Evolutionary conservation across 768 basidiomycete species (phyloP).

Genomic region (Boletus reticulatus): DNA sequence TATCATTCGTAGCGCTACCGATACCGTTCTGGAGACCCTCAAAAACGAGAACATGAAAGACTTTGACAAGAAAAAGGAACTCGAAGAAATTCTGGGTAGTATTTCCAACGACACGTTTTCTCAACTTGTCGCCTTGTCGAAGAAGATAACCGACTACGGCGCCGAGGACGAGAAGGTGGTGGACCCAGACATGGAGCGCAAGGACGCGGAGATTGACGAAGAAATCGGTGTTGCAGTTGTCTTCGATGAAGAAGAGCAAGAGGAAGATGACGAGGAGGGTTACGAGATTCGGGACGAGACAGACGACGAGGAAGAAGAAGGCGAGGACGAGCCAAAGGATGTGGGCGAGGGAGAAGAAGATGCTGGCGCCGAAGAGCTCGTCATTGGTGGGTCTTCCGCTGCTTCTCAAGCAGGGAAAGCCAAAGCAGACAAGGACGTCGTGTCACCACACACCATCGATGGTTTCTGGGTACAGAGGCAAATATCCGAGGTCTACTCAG

Average conservation of each 20-base stretch:
- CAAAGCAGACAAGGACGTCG: slow-evolving; percentile 70
- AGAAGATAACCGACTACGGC: slow-evolving; percentile 96
- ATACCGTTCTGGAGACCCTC: slow-evolving; percentile 81
- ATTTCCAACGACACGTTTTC: slow-evolving; percentile 75
- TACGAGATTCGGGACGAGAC: slow-evolving; percentile 84
- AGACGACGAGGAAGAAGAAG: slow-evolving; percentile 63
- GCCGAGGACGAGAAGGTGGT: slow-evolving; percentile 78
- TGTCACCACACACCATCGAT: slow-evolving; percentile 90
- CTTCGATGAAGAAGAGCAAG: slow-evolving; percentile 96
- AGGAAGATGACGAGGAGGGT: slow-evolving; percentile 88
- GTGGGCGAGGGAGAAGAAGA: slow-evolving; percentile 46
- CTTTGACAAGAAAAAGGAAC: slow-evolving; percentile 95
- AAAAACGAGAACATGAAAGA: slow-evolving; percentile 91
- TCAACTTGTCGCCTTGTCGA: slow-evolving; percentile 78
- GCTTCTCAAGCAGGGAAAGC: slow-evolving; percentile 40
- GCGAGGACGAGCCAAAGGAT: slow-evolving; percentile 41
- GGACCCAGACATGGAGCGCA: slow-evolving; percentile 77
- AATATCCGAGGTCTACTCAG: slow-evolving; percentile 86
- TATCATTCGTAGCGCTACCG: slow-evolving; percentile 93
- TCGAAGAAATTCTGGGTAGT: slow-evolving; percentile 69
- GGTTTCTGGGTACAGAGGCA: slow-evolving; percentile 99
- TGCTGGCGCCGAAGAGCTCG: slow-evolving; percentile 63
- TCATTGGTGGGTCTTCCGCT: slow-evolving; percentile 72
- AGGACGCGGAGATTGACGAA: slow-evolving; percentile 90
- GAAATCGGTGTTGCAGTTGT: slow-evolving; percentile 97